Conservation (phyloP, 2,329 filamentous ascomycete species). For the Aspergillus hiratsukae region DNA sequence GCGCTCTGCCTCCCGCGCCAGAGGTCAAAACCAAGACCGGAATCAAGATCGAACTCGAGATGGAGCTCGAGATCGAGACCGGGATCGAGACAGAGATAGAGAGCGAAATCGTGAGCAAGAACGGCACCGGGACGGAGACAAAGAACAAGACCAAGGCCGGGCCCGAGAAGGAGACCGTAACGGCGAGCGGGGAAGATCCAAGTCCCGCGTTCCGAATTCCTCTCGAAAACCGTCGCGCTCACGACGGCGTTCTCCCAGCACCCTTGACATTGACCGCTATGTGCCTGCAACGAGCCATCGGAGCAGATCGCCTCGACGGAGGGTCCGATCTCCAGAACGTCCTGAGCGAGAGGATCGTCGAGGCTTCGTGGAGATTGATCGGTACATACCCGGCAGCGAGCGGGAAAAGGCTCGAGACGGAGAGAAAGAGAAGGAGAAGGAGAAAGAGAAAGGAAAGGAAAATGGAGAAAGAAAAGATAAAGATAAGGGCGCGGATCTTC, state of each 20-base stretch:
- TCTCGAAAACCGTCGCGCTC: constrained; percentile 29
- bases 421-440: constrained; percentile 8
- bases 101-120: constrained; percentile 6
- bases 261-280: constrained; percentile 42
- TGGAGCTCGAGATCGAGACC: neutral
- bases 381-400: constrained; percentile 41
- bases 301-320: constrained; percentile 38
- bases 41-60: constrained; percentile 10
- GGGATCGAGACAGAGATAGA: constrained; percentile 8
- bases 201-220: constrained; percentile 14
- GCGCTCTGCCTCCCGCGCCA: constrained; percentile 14
- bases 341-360: constrained; percentile 30
- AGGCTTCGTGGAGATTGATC: constrained; percentile 39
- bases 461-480: constrained; percentile 16
- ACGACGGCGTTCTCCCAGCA: constrained; percentile 27
- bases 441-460: constrained; percentile 6
- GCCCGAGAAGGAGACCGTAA: constrained; percentile 17
- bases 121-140: constrained; percentile 1
- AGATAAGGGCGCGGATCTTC: constrained; percentile 16
- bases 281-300: constrained; percentile 38
- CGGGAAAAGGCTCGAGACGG: constrained; percentile 21
- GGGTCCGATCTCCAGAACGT: constrained; percentile 34
- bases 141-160: constrained; percentile 5
- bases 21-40: constrained; percentile 9
- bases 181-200: constrained; percentile 12